Evolutionary conservation across 768 basidiomycete genomes (phyloP).

Genomic region (Termitomyces sp.): DNA sequence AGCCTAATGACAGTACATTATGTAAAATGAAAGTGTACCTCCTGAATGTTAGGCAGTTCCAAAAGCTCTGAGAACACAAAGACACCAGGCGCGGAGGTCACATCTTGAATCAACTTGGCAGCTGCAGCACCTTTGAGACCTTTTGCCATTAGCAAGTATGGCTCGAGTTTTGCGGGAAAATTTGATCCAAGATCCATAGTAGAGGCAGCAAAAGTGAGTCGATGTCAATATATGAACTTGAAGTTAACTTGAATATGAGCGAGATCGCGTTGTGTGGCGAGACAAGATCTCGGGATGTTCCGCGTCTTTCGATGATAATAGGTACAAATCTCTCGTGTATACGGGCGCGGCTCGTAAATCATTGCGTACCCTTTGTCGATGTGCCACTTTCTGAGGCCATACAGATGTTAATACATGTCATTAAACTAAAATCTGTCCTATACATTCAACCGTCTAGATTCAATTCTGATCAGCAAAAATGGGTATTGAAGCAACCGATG

Average conservation of each 20-base stretch:
- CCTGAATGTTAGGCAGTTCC: constrained; percentile 77
- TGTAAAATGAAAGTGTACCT: constrained; percentile 45
- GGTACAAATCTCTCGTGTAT: background rate
- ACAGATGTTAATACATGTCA: too few relatives aligned
- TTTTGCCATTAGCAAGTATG: constrained; percentile 89
- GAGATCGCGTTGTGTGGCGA: background rate
- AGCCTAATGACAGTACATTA: background rate
- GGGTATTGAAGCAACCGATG: too few relatives aligned
- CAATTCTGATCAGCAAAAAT: too few relatives aligned
- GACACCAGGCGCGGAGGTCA: constrained; percentile 84
- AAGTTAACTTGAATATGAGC: too few relatives aligned
- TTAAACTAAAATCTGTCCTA: too few relatives aligned
- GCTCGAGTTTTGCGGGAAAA: constrained; percentile 74
- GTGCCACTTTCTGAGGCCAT: too few relatives aligned
- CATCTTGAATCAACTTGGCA: constrained; percentile 84
- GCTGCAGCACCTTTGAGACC: constrained; percentile 91
- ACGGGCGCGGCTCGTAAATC: too few relatives aligned
- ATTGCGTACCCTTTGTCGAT: too few relatives aligned
- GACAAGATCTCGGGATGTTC: background rate
- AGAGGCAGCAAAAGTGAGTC: background rate
- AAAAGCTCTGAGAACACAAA: constrained; percentile 91
- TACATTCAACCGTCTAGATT: too few relatives aligned
- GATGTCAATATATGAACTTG: background rate
- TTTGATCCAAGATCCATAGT: constrained; percentile 63
- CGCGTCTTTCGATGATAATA: background rate